Evolutionary conservation across 805 yeast genomes (phyloP).

Genomic region (Yarrowia keelungensis): DNA sequence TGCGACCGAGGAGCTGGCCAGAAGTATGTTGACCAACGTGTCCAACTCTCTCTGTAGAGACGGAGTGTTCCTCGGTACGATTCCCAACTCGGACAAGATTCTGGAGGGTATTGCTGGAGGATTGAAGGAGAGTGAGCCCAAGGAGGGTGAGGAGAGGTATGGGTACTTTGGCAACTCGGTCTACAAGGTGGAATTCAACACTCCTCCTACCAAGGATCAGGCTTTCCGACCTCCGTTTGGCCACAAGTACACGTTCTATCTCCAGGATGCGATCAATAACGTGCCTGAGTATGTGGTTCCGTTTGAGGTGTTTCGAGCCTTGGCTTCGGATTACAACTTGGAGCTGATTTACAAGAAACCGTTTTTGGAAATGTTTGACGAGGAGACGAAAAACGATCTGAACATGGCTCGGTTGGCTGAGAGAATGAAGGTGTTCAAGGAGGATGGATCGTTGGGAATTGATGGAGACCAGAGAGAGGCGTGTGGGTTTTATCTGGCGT

Average conservation of each 20-base stretch:
- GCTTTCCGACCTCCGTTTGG: constrained; percentile 81
- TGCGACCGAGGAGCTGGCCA: constrained; percentile 80
- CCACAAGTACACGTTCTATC: constrained; percentile 76
- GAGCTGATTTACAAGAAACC: constrained; percentile 74
- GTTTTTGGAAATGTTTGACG: constrained; percentile 80
- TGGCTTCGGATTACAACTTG: constrained; percentile 84
- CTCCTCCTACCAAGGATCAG: constrained; percentile 77
- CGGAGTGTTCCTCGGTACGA: constrained; percentile 91
- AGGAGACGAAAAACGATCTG: constrained; percentile 70
- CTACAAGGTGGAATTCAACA: constrained; percentile 81
- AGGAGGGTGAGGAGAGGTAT: constrained; percentile 57
- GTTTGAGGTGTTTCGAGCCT: constrained; percentile 79
- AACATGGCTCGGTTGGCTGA: constrained; percentile 46
- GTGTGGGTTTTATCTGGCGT: constrained; percentile 81
- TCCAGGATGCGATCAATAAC: constrained; percentile 93
- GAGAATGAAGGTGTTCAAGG: constrained; percentile 60
- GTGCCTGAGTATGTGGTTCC: constrained; percentile 98
- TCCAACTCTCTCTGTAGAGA: constrained; percentile 77
- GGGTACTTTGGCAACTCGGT: constrained; percentile 79
- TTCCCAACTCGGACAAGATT: constrained; percentile 89
- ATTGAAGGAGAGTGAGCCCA: constrained; percentile 55
- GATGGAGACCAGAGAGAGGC: constrained; percentile 91
- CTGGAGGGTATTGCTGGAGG: constrained; percentile 55
- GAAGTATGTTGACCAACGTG: constrained; percentile 74
- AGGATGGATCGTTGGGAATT: constrained; percentile 83